Conservation (phyloP, 2,329 filamentous ascomycete species). For the Hypomyces perniciosus region DNA sequence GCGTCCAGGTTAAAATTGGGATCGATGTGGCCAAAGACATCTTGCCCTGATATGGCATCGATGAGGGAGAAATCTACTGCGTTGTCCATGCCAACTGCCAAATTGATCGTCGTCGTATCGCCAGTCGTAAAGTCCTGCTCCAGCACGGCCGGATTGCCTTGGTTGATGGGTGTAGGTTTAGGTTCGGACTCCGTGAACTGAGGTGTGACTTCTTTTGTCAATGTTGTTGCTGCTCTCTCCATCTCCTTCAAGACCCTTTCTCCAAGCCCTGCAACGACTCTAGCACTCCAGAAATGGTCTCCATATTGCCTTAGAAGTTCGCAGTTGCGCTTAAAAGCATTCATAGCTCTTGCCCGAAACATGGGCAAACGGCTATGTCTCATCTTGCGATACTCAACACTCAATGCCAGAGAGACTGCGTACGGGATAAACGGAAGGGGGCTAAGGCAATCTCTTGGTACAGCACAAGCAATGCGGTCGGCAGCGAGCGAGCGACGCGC, state of each 20-base stretch:
- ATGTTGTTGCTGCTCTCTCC: constrained; percentile 45
- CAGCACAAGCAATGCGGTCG: constrained; percentile 51
- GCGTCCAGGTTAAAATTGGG: constrained; percentile 49
- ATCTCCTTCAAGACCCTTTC: constrained; percentile 51
- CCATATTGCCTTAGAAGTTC: constrained; percentile 46
- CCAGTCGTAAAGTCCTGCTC: constrained; percentile 16
- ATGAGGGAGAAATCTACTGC: constrained; percentile 37
- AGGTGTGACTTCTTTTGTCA: constrained; percentile 33
- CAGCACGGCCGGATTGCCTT: constrained; percentile 7
- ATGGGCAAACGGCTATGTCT: constrained; percentile 53
- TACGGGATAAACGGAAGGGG: constrained; percentile 57
- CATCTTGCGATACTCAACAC: constrained; percentile 59
- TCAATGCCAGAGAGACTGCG: constrained; percentile 54
- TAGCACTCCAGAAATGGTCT: constrained; percentile 53
- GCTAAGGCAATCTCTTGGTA: constrained; percentile 45
- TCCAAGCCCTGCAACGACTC: constrained; percentile 48
- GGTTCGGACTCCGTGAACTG: constrained; percentile 17
- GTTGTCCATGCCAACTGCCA: constrained; percentile 26
- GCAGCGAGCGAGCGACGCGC: constrained; percentile 52
- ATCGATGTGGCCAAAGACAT: constrained; percentile 50
- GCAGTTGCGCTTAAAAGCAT: constrained; percentile 49
- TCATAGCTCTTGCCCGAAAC: constrained; percentile 50
- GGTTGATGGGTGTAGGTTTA: constrained; percentile 12
- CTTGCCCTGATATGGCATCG: constrained; percentile 42
- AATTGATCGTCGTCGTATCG: constrained; percentile 23